These are phyloP conservation scores for Thinopyrum elongatum DNA, from an alignment of 176 grass and related monocot species.

Conservation along the genomic window DNA sequence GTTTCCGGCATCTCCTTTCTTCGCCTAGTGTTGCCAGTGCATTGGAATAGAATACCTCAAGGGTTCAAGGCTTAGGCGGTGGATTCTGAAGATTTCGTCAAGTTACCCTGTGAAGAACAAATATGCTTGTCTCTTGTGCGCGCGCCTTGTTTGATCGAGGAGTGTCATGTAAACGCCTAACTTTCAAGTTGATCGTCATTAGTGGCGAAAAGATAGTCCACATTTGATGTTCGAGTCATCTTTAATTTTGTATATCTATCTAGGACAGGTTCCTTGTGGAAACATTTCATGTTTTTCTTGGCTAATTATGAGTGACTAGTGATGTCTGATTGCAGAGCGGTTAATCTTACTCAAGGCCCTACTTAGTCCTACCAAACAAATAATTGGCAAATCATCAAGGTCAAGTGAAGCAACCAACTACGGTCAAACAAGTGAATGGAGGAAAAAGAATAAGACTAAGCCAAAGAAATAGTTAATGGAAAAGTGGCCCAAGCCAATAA, in stretches of 20 bases:
- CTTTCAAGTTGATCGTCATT: neutral
- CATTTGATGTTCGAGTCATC: neutral
- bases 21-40: no score
- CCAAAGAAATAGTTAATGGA: no score
- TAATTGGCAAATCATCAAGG: neutral
- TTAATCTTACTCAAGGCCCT: neutral
- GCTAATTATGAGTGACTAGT: neutral
- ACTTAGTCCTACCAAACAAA: no score
- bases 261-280: neutral
- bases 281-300: neutral
- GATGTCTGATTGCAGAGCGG: neutral
- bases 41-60: neutral
- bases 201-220: neutral
- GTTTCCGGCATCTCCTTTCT: no score
- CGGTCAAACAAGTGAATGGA: no score
- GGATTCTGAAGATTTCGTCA: neutral
- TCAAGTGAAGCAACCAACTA: no score
- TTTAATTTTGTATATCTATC: neutral
- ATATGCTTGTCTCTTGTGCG: neutral
- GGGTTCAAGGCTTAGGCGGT: neutral
- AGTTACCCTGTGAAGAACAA: neutral
- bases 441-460: no score
- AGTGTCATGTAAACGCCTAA: neutral
- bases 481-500: no score
- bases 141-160: neutral